phyloP scores from a whole-genome alignment of 139 green algal species.

The Pleodorina starrii region DNA sequence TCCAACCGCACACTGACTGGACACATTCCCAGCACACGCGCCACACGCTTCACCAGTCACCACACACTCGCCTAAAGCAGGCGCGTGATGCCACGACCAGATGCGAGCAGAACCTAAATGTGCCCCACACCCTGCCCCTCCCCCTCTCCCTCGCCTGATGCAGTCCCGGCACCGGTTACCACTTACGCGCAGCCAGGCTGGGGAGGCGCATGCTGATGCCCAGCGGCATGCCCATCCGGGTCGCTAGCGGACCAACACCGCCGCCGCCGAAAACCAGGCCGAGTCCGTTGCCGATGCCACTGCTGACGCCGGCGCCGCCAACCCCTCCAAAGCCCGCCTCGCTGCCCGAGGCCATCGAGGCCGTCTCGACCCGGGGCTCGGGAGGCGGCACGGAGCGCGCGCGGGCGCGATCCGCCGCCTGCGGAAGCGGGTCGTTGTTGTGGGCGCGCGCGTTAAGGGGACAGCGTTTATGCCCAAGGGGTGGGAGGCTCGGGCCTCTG shows the following conservation, averaged over 20 bases:
- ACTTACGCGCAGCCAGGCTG: conserved; percentile 29
- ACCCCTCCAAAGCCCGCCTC: neutral
- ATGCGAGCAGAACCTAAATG: no score
- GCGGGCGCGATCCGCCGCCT: conserved; percentile 34
- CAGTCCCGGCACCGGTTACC: no score
- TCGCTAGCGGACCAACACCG: neutral
- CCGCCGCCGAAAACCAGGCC: neutral
- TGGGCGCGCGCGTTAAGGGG: no score
- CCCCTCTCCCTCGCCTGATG: no score
- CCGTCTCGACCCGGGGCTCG: conserved; percentile 39
- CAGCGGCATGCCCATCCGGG: neutral
- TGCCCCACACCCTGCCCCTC: no score
- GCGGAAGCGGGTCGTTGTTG: no score
- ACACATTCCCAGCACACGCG: no score
- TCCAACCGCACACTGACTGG: no score
- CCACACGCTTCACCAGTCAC: neutral
- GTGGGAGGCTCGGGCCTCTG: no score
- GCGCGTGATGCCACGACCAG: no score
- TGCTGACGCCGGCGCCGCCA: neutral
- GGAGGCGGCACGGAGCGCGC: neutral
- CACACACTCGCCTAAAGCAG: no score
- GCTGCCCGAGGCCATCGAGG: conserved; percentile 31
- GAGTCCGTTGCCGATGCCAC: neutral
- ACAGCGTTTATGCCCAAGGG: no score
- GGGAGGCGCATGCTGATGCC: conserved; percentile 5